These are phyloP conservation scores for Puccinia novopanici DNA, from an alignment of 1,284 basidiomycete genomes.

Conservation along the genomic window DNA sequence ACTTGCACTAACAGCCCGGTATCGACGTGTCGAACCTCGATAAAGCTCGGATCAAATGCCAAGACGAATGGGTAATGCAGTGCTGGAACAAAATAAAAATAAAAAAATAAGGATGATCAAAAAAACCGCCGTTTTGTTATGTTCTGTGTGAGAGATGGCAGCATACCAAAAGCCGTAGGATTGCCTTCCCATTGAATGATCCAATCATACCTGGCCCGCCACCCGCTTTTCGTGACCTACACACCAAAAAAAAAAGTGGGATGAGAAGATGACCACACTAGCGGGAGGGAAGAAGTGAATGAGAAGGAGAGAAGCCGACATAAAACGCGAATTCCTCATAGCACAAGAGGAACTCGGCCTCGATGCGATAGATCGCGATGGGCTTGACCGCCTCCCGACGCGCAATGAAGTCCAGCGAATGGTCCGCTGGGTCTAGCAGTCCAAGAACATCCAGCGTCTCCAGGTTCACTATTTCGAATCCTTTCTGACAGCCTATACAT, in stretches of 20 bases:
- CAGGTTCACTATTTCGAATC: slow-evolving; percentile 99
- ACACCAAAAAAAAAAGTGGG: background rate
- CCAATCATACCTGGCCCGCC: slow-evolving; percentile 84
- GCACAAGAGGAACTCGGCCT: slow-evolving; percentile 87
- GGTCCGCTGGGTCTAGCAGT: slow-evolving; percentile 87
- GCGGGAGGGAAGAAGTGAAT: background rate
- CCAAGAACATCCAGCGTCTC: slow-evolving; percentile 97
- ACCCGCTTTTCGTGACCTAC: slow-evolving; percentile 87
- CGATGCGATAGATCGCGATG: slow-evolving; percentile 94
- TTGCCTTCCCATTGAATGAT: slow-evolving; percentile 96
- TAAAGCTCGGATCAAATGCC: slow-evolving; percentile 93
- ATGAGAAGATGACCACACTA: no score
- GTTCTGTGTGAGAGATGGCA: slow-evolving; percentile 51
- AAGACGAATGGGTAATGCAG: slow-evolving; percentile 95
- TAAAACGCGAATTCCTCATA: slow-evolving; percentile 99
- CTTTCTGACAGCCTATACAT: slow-evolving; percentile 94
- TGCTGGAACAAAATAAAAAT: slow-evolving; percentile 64
- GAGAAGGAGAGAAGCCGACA: slow-evolving; percentile 48
- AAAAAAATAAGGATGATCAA: background rate
- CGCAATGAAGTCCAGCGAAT: slow-evolving; percentile 88
- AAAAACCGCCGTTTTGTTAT: slow-evolving; percentile 43
- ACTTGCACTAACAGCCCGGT: slow-evolving; percentile 89
- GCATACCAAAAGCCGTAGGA: slow-evolving; percentile 86
- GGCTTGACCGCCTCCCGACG: slow-evolving; percentile 85
- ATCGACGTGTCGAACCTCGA: slow-evolving; percentile 95